Conservation (phyloP, 495 filamentous ascomycete species). For the Halenospora varia region DNA sequence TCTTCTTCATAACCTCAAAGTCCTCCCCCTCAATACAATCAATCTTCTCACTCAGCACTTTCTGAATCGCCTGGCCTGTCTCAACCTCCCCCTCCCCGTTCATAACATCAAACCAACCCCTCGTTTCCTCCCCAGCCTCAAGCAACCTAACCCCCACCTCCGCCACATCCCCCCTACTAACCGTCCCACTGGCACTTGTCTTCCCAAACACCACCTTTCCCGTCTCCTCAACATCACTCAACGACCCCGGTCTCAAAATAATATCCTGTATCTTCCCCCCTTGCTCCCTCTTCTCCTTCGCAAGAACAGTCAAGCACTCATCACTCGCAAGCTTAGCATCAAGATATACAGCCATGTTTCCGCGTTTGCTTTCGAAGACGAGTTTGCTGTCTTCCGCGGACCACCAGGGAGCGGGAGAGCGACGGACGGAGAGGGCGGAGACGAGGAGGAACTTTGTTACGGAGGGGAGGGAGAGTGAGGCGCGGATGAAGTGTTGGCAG, state of each 20-base stretch:
- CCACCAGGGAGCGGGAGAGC: conserved; percentile 57
- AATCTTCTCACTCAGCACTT: conserved; percentile 56
- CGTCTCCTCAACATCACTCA: conserved; percentile 56
- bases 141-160: conserved; percentile 61
- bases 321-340: conserved; percentile 75
- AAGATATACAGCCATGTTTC: conserved; percentile 57
- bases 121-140: conserved; percentile 46
- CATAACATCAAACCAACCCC: conserved; percentile 41
- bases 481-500: conserved; percentile 48
- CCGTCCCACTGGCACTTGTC: conserved; percentile 36
- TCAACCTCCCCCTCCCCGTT: conserved; percentile 53
- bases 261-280: conserved; percentile 56
- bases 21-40: conserved; percentile 66
- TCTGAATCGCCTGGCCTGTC: conserved; percentile 62
- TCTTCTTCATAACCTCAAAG: no score
- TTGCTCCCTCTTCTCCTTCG: conserved; percentile 24
- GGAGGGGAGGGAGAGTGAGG: conserved; percentile 50
- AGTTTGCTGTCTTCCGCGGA: conserved; percentile 51
- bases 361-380: conserved; percentile 46
- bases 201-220: conserved; percentile 64
- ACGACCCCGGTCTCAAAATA: conserved; percentile 59
- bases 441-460: conserved; percentile 74
- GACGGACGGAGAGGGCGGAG: conserved; percentile 59
- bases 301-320: conserved; percentile 53
- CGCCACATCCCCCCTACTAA: conserved; percentile 68